These are phyloP conservation scores for Fusarium chaquense DNA, from an alignment of 2,329 filamentous ascomycete genomes.

Conservation along the genomic window DNA sequence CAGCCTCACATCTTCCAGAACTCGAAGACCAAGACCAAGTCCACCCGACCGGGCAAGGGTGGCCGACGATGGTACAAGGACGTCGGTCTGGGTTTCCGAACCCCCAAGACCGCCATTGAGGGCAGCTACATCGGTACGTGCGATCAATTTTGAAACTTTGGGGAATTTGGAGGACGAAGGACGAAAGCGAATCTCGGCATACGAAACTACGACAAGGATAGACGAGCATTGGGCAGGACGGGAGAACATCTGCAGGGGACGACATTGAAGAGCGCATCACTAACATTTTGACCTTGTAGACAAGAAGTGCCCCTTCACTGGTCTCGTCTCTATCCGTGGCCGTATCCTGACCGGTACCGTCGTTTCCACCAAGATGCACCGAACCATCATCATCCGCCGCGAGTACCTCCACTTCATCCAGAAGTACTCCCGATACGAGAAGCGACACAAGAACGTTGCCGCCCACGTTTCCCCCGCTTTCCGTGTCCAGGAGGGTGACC, in stretches of 20 bases:
- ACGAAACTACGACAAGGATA: background rate
- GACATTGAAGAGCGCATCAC: conserved; percentile 28
- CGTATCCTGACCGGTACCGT: conserved; percentile 99
- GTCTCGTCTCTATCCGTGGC: conserved; percentile 98
- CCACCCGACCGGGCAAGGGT: conserved; percentile 87
- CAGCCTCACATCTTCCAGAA: conserved; percentile 99
- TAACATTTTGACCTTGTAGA: conserved; percentile 67
- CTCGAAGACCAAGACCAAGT: conserved; percentile 90
- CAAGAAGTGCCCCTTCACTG: conserved; percentile 99
- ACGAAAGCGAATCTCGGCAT: conserved; percentile 9
- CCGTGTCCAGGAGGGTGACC: conserved; percentile 99
- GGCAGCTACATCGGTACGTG: conserved; percentile 98
- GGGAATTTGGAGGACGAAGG: conserved; percentile 6
- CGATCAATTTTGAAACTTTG: conserved; percentile 36
- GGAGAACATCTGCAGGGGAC: background rate
- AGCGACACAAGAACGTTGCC: conserved; percentile 99
- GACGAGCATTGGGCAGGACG: background rate
- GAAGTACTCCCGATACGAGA: conserved; percentile 99
- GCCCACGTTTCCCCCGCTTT: conserved; percentile 99
- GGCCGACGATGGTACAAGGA: conserved; percentile 99
- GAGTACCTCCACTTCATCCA: conserved; percentile 99
- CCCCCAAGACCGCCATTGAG: conserved; percentile 98
- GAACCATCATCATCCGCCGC: conserved; percentile 98
- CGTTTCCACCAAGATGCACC: conserved; percentile 99
- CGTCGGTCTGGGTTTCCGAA: conserved; percentile 98